Conservation (phyloP, 2,329 filamentous ascomycete species). For the Trichoderma simmonsii region DNA sequence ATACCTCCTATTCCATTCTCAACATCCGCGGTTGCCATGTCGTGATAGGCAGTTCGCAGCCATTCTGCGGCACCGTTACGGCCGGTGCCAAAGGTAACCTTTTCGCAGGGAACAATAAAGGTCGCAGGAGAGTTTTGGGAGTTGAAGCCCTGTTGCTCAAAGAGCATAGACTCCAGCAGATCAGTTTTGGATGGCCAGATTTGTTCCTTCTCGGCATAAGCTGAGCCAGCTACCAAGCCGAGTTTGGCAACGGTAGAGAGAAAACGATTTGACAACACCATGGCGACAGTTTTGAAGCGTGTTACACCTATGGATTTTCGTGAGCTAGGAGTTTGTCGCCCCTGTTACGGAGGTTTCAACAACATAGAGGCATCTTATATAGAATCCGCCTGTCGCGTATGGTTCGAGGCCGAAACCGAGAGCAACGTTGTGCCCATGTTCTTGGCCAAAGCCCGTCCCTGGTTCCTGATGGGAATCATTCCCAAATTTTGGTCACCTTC, state of each 20-base stretch:
- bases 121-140: slow-evolving; percentile 18
- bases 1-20: slow-evolving; percentile 29
- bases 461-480: neutral
- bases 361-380: neutral
- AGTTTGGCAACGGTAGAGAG: neutral
- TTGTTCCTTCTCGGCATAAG: slow-evolving; percentile 9
- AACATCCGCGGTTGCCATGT: slow-evolving; percentile 30
- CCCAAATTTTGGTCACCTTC: neutral
- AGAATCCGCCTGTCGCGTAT: neutral
- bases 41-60: slow-evolving; percentile 33
- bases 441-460: neutral
- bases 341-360: neutral
- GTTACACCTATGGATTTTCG: neutral
- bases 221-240: slow-evolving; percentile 5
- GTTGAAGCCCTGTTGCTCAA: slow-evolving; percentile 20
- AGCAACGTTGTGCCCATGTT: slow-evolving; percentile 2
- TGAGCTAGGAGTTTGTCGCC: neutral
- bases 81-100: slow-evolving; percentile 16
- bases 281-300: neutral
- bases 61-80: slow-evolving; percentile 28
- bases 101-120: slow-evolving; percentile 19
- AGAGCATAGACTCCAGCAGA: slow-evolving; percentile 19
- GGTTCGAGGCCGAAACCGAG: neutral
- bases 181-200: slow-evolving; percentile 19
- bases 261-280: neutral